These are phyloP conservation scores for Eucalyptus sp. DNA, from an alignment of 345 rosid species.

Conservation along the genomic window DNA sequence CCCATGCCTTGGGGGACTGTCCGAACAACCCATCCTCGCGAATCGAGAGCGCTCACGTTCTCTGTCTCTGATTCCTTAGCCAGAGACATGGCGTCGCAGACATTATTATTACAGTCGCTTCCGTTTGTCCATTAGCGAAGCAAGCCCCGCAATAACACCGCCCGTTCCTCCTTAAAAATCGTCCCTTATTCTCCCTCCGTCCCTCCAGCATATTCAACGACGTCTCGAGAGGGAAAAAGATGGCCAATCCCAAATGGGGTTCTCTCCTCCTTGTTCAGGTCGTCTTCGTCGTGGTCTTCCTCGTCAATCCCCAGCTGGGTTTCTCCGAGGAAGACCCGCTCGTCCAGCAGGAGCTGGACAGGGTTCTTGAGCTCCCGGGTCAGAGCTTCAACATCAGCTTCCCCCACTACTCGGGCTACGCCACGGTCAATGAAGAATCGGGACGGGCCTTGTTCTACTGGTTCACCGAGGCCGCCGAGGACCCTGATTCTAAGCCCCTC, in stretches of 20 bases:
- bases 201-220: background rate
- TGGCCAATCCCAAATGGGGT: background rate
- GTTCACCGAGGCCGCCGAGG: slow-evolving; percentile 67
- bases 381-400: slow-evolving; percentile 55
- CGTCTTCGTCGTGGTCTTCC: background rate
- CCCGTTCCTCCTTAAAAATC: background rate
- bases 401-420: slow-evolving; percentile 65
- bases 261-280: background rate
- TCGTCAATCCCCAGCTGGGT: slow-evolving; percentile 13
- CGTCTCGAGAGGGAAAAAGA: background rate
- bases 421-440: slow-evolving; percentile 43
- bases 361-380: slow-evolving; percentile 54
- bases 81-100: background rate
- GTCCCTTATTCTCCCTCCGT: background rate
- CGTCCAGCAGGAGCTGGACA: slow-evolving; percentile 49
- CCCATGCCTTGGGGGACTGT: background rate
- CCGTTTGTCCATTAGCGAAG: background rate
- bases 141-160: background rate
- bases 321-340: slow-evolving; percentile 6
- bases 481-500: slow-evolving; percentile 77
- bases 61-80: background rate
- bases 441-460: slow-evolving; percentile 86
- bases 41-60: background rate
- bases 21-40: background rate
- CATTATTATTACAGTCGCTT: background rate